phyloP scores from a whole-genome alignment of 192 early-diverging fungal genomes.

The Backusella tarrabulga region DNA sequence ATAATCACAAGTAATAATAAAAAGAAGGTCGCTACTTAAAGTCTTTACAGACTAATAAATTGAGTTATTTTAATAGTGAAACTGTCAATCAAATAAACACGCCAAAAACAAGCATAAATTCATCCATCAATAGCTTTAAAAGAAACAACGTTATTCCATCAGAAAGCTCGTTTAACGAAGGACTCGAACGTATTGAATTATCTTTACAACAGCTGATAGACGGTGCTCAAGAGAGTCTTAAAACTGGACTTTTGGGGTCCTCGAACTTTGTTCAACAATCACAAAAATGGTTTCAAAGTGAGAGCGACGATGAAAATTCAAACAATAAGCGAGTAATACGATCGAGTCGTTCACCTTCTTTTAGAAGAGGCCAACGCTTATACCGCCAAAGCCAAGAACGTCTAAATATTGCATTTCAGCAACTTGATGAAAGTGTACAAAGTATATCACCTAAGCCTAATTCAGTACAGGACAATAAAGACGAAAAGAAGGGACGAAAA shows the following conservation, averaged over 20 bases:
- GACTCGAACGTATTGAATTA: background rate
- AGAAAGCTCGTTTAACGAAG: background rate
- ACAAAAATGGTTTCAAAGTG: background rate
- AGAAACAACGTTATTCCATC: background rate
- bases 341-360: background rate
- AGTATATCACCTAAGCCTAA: background rate
- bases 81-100: background rate
- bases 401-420: background rate
- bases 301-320: background rate
- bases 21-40: background rate
- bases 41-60: background rate
- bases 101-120: background rate
- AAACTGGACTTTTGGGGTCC: background rate
- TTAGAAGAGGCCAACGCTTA: background rate
- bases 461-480: background rate
- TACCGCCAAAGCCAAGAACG: slow-evolving; percentile 1
- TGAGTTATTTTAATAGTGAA: background rate
- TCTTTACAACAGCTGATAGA: slow-evolving; percentile 13
- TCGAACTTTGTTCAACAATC: background rate
- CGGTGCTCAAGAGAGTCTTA: slow-evolving; percentile 7
- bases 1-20: background rate
- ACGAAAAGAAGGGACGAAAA: background rate
- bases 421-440: slow-evolving; percentile 5
- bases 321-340: background rate
- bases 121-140: background rate